Evolutionary conservation across 2,329 filamentous ascomycete species (phyloP).

Genomic region (Incumbomyces delicatus): DNA sequence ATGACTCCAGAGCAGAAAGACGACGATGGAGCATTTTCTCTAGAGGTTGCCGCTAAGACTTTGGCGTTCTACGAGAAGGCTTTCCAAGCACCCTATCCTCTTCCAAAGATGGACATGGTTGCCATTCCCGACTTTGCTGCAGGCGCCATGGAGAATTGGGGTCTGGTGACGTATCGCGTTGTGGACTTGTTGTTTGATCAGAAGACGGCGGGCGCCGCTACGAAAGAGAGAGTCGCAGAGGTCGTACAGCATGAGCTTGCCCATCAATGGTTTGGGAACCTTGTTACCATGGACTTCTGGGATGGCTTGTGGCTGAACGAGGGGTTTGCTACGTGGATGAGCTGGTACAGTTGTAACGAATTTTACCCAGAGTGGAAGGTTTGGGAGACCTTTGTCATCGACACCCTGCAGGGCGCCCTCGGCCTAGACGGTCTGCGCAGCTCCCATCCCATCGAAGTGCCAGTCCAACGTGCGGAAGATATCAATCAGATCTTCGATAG

Average conservation of each 20-base stretch:
- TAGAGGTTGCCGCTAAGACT: slow-evolving; percentile 80
- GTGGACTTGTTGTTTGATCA: slow-evolving; percentile 87
- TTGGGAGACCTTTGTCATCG: slow-evolving; percentile 89
- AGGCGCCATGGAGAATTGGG: slow-evolving; percentile 98
- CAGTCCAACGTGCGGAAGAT: slow-evolving; percentile 88
- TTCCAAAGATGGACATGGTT: slow-evolving; percentile 94
- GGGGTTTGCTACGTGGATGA: slow-evolving; percentile 87
- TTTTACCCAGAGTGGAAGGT: slow-evolving; percentile 99
- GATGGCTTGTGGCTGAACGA: slow-evolving; percentile 95
- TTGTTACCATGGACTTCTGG: slow-evolving; percentile 99
- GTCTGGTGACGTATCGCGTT: slow-evolving; percentile 85
- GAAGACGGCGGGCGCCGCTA: slow-evolving; percentile 77
- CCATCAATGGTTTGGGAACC: slow-evolving; percentile 96
- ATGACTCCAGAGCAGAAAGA: slow-evolving; percentile 83
- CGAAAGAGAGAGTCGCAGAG: slow-evolving; percentile 87
- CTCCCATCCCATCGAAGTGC: slow-evolving; percentile 93
- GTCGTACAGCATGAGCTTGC: slow-evolving; percentile 94
- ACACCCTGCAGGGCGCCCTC: slow-evolving; percentile 80
- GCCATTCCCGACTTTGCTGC: slow-evolving; percentile 93
- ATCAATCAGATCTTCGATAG: slow-evolving; percentile 98
- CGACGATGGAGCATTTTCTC: slow-evolving; percentile 80
- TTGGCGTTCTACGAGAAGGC: slow-evolving; percentile 92
- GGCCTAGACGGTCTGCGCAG: slow-evolving; percentile 83
- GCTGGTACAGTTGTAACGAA: slow-evolving; percentile 83
- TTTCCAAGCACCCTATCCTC: slow-evolving; percentile 75